These are phyloP conservation scores for Cucurbita moschata DNA, from an alignment of 306 rosid genomes.

Conservation along the genomic window DNA sequence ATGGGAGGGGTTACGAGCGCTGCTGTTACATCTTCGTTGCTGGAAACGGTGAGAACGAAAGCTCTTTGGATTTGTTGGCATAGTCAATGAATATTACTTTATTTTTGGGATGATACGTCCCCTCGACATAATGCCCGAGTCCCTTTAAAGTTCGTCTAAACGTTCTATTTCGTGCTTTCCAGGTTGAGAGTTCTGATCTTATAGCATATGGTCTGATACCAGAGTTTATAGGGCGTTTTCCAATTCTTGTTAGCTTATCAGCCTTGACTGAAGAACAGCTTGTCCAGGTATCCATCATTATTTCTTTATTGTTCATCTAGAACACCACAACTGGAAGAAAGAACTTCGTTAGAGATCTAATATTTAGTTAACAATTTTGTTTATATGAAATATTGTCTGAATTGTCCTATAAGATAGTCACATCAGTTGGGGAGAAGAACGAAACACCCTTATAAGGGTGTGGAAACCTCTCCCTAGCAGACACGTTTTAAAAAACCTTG, in stretches of 20 bases:
- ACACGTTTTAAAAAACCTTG: too few species aligned
- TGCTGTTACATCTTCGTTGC: conserved; percentile 67
- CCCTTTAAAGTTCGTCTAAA: neutral
- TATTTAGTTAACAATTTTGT: neutral
- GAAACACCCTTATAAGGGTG: too few species aligned
- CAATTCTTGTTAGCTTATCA: conserved; percentile 73
- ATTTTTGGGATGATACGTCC: neutral
- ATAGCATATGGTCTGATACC: conserved; percentile 94
- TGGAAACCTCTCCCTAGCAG: too few species aligned
- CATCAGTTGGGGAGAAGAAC: too few species aligned
- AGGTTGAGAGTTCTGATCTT: conserved; percentile 97
- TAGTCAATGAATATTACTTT: neutral
- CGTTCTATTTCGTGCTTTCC: conserved; percentile 17
- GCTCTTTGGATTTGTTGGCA: conserved; percentile 1
- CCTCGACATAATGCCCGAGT: neutral
- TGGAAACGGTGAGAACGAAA: conserved; percentile 54
- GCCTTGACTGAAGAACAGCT: conserved; percentile 95
- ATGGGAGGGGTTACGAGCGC: conserved; percentile 42
- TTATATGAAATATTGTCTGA: neutral
- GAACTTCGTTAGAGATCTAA: neutral
- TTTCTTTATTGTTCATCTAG: neutral
- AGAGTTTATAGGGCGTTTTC: conserved; percentile 96
- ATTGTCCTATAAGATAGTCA: neutral
- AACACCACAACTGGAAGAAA: neutral
- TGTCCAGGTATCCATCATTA: conserved; percentile 45